A percentile compares a stretch with the other conserved stretches of the same genome.
These are phyloP conservation scores for Terana coerulea DNA, from an alignment of 768 basidiomycete species.

Conservation along the genomic window DNA sequence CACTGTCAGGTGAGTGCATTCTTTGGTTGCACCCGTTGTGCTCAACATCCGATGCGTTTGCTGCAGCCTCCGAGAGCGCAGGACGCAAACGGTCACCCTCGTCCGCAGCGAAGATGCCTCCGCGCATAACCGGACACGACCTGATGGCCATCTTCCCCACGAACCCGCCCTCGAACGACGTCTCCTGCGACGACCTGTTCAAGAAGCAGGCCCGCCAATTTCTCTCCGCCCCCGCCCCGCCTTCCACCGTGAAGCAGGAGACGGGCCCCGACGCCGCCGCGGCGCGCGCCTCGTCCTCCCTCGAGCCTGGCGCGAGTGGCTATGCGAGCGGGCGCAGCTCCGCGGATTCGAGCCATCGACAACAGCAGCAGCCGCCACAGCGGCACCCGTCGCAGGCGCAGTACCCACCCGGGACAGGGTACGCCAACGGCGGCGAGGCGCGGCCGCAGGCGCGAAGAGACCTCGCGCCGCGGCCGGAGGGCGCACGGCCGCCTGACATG, in stretches of 20 bases:
- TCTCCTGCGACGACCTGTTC: conserved; percentile 13
- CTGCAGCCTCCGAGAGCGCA: neutral
- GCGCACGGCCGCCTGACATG: conserved; percentile 1
- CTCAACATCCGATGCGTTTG: no score
- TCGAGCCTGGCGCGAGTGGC: neutral
- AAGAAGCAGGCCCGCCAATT: conserved; percentile 12
- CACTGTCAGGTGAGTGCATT: neutral
- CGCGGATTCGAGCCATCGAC: no score
- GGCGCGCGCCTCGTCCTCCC: neutral
- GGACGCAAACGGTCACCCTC: neutral
- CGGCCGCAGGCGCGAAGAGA: neutral
- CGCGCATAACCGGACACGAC: conserved; percentile 13
- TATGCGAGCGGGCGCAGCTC: neutral
- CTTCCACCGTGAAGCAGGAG: neutral
- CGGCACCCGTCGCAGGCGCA: neutral
- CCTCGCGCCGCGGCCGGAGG: neutral
- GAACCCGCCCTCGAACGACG: conserved; percentile 6
- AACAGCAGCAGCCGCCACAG: neutral
- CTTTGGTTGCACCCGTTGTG: no score
- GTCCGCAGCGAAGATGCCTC: conserved; percentile 2
- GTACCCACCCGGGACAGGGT: neutral
- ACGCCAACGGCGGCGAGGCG: neutral
- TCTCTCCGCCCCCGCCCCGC: conserved; percentile 3
- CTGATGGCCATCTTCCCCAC: conserved; percentile 15
- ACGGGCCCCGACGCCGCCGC: neutral